phyloP scores from a whole-genome alignment of 495 filamentous ascomycete species.

The Elaphomyces granulatus region DNA sequence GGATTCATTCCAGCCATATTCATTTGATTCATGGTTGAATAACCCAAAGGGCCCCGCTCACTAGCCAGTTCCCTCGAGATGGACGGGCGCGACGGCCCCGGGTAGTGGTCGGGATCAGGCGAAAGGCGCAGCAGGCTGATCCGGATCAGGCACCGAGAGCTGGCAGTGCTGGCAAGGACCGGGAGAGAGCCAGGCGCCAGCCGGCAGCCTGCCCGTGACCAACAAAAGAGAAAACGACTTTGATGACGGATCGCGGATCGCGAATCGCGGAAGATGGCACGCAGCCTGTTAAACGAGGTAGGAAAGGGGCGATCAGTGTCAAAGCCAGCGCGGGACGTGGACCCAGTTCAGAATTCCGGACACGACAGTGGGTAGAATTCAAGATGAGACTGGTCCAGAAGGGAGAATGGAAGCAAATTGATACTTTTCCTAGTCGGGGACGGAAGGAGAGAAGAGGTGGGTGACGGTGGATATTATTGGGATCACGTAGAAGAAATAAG shows the following conservation, averaged over 20 bases:
- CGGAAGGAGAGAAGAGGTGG: background rate
- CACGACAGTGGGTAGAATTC: too few relatives aligned
- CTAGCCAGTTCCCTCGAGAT: too few relatives aligned
- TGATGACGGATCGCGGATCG: background rate
- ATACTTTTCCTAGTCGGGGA: background rate
- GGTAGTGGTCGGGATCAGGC: background rate
- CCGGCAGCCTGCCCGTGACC: background rate
- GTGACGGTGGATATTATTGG: background rate
- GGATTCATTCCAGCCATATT: conserved; percentile 54
- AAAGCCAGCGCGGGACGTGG: background rate
- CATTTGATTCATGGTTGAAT: conserved; percentile 31
- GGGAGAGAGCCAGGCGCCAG: background rate
- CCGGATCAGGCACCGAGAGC: background rate
- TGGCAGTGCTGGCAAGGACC: background rate
- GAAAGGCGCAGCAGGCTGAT: background rate
- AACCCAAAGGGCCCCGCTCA: conserved; percentile 2
- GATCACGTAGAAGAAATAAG: background rate
- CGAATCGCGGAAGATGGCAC: background rate
- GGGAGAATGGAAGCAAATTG: background rate
- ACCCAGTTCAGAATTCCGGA: too few relatives aligned
- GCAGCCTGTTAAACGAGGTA: background rate
- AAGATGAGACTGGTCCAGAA: background rate
- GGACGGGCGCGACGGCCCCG: too few relatives aligned
- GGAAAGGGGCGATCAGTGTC: background rate
- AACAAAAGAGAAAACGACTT: background rate